These are phyloP conservation scores for Pezicula radicicola DNA, from an alignment of 2,329 filamentous ascomycete genomes.

Conservation along the genomic window DNA sequence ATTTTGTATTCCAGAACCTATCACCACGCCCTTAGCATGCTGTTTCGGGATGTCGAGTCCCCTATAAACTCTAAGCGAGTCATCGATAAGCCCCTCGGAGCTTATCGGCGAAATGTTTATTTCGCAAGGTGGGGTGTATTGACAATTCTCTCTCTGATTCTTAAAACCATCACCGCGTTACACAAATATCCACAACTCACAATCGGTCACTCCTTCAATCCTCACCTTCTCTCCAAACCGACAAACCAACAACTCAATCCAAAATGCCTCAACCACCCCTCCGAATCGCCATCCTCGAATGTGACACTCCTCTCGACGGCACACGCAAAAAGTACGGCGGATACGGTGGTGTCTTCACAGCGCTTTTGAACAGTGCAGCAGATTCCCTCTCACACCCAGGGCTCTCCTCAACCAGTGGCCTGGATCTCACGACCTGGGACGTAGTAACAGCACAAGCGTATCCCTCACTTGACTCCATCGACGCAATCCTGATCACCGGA, in stretches of 20 bases:
- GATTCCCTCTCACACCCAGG: conserved; percentile 39
- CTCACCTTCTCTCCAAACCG: too few relatives aligned
- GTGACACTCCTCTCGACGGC: conserved; percentile 71
- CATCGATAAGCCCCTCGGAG: too few relatives aligned
- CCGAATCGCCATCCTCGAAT: conserved; percentile 76
- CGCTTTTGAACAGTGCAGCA: conserved; percentile 54
- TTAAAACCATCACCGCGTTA: too few relatives aligned
- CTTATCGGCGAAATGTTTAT: too few relatives aligned
- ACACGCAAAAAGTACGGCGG: conserved; percentile 63
- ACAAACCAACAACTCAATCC: neutral
- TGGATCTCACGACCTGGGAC: conserved; percentile 63
- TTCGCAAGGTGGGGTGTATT: too few relatives aligned
- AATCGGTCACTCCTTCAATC: too few relatives aligned
- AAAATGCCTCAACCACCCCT: conserved; percentile 26
- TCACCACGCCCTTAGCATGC: too few relatives aligned
- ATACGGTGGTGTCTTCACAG: conserved; percentile 70
- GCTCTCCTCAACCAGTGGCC: conserved; percentile 32
- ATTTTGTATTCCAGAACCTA: too few relatives aligned
- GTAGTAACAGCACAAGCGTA: conserved; percentile 68
- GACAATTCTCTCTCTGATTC: too few relatives aligned
- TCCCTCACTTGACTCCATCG: conserved; percentile 69
- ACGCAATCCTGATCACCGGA: conserved; percentile 81
- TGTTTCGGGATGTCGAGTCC: too few relatives aligned
- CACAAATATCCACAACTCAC: too few relatives aligned
- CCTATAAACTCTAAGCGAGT: too few relatives aligned